A percentile compares a stretch with the other conserved stretches of the same genome.
phyloP scores from a whole-genome alignment of 2,329 filamentous ascomycete species.

The Pseudocercospora musae region DNA sequence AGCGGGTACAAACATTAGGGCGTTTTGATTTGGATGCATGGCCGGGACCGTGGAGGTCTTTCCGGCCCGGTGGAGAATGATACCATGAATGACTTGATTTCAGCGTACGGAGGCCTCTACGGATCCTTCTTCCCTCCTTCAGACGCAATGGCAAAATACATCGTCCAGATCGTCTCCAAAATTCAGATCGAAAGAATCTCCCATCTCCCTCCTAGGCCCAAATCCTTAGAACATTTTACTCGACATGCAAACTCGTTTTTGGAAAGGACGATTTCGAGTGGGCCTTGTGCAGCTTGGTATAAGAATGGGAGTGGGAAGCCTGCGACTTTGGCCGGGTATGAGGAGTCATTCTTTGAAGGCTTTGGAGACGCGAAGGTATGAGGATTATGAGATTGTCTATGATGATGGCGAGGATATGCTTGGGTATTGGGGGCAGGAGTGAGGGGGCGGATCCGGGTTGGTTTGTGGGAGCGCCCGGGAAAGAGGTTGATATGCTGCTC shows the following conservation, averaged over 20 bases:
- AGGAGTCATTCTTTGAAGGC: slow-evolving; percentile 14
- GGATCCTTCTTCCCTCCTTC: slow-evolving; percentile 18
- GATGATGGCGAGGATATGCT: slow-evolving; percentile 22
- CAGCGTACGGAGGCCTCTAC: slow-evolving; percentile 17
- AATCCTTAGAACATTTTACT: slow-evolving; percentile 22
- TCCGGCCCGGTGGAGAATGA: neutral
- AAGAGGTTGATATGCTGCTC: neutral
- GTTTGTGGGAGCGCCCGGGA: slow-evolving; percentile 16
- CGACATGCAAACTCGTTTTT: slow-evolving; percentile 15
- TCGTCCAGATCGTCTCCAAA: slow-evolving; percentile 20
- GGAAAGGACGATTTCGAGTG: slow-evolving; percentile 10
- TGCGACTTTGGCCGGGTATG: slow-evolving; percentile 18
- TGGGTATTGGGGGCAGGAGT: slow-evolving; percentile 19
- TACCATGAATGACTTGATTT: neutral
- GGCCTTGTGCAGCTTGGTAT: slow-evolving; percentile 20
- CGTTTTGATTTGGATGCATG: slow-evolving; percentile 2
- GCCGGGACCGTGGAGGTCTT: neutral
- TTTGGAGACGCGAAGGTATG: slow-evolving; percentile 16
- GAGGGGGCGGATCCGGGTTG: slow-evolving; percentile 16
- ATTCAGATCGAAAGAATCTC: slow-evolving; percentile 21
- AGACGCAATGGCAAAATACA: slow-evolving; percentile 19
- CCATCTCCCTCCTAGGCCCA: slow-evolving; percentile 10
- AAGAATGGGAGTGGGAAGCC: slow-evolving; percentile 15
- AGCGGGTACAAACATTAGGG: neutral
- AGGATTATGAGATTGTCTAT: slow-evolving; percentile 22